Base-by-base conservation (phyloP, 305 asterid genomes). In the Solanum hybrid region DNA sequence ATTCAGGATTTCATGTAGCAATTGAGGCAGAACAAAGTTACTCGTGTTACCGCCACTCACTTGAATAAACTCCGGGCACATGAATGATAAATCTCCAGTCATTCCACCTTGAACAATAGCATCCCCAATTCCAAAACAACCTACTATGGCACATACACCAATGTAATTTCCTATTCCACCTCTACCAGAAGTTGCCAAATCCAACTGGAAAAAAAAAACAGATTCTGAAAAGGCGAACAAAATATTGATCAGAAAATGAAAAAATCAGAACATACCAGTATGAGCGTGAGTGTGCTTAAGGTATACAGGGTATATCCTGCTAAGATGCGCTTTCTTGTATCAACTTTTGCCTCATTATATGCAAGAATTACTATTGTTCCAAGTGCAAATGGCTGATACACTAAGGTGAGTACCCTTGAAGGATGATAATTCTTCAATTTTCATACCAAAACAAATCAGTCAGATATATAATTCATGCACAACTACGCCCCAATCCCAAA, bases 51-150 rank as follows among this genome's bases (percentile, higher is more conserved):
- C 12, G 7, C 17, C 51, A 20, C 13, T n/a, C 85, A 96, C 99
- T 91, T 96, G 99, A 76, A 93, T 35, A 90, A 96, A 95, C 79
- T 95, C 96, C 3, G 99, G 97, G 71, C 93, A 91, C 99, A 96
- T 96, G 92, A 93, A 93, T 34, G 97, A 90, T 56, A 97, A 69
- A 80, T 93, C 94, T 60, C 94, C 93, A 12, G 89, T 82, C 91
- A 93, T 90, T 87, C 98, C 99, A 56, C 99, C 99, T 93, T 95
- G 96, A 91, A 94, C 97, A 85, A 42, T 88, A 6, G 98, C 98
- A 92, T 95, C 99, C 1, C 97, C 98, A 64, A 95, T 90, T 89
- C 99, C 99, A 92, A 96, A 96, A 88, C 92, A 92, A 89, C 94
- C 97, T 86, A 96, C 98, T 27, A 94, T 78, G 38, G 90, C 77